Evolutionary conservation across 164 flowering plant genomes (phyloP).

Genomic region (Amborella trichopoda): DNA sequence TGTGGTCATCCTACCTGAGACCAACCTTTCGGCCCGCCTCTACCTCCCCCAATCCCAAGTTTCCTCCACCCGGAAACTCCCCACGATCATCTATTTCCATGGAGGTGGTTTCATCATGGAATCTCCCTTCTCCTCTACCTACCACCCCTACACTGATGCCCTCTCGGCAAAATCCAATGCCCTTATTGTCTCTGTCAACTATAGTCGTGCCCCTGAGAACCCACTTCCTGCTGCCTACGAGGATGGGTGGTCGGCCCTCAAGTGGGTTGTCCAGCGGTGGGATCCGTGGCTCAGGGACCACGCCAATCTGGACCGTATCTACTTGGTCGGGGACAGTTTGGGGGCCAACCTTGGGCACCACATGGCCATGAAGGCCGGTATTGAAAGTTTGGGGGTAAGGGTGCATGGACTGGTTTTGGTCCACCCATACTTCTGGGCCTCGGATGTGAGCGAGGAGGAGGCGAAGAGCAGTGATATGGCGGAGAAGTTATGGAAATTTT

Average conservation of each 20-base stretch:
- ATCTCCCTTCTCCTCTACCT: conserved; percentile 13
- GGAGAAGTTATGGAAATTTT: conserved; percentile 25
- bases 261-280: conserved; percentile 10
- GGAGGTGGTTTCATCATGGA: conserved; percentile 28
- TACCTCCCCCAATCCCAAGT: conserved; percentile 21
- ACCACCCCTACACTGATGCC: conserved; percentile 10
- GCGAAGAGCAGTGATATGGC: neutral
- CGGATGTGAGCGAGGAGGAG: conserved; percentile 13
- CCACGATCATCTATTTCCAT: conserved; percentile 24
- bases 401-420: neutral
- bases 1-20: conserved; percentile 7
- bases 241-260: conserved; percentile 13
- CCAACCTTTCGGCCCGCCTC: conserved; percentile 20
- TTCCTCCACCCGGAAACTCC: conserved; percentile 5
- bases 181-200: conserved; percentile 26
- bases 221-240: conserved; percentile 8
- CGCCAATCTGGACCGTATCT: conserved; percentile 4
- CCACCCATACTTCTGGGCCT: conserved; percentile 2
- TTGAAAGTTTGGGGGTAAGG: too few species aligned
- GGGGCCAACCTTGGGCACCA: conserved; percentile 1
- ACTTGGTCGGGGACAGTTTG: conserved; percentile 7
- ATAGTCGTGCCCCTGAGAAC: conserved; percentile 16
- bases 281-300: conserved; percentile 8
- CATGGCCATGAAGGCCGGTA: neutral
- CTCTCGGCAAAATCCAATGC: conserved; percentile 17